A percentile compares a stretch with the other conserved stretches of the same genome.
phyloP scores from a whole-genome alignment of 2,329 filamentous ascomycete genomes.

The Xylaria sp. region DNA sequence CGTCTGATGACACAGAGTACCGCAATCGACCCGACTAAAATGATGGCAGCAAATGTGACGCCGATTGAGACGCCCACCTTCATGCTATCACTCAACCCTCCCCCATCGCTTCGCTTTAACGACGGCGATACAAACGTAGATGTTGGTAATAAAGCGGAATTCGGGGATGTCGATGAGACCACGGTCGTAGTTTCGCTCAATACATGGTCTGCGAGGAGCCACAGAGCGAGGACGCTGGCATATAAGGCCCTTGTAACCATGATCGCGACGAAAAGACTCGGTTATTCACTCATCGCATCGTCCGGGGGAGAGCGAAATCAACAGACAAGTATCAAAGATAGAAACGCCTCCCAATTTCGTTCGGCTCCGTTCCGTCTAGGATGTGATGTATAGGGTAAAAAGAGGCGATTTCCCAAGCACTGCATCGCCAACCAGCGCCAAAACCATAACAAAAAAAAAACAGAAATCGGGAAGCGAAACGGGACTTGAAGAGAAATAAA shows the following conservation, averaged over 20 bases:
- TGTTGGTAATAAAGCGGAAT: constrained; percentile 8
- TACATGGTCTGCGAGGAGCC: constrained; percentile 26
- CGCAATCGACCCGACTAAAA: constrained; percentile 25
- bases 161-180: not conserved
- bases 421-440: constrained; percentile 21
- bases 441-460: not conserved
- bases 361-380: constrained; percentile 14
- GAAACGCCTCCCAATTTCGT: not conserved
- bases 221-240: constrained; percentile 27
- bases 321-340: not conserved
- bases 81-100: constrained; percentile 17
- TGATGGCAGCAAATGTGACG: constrained; percentile 34
- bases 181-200: constrained; percentile 16
- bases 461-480: constrained; percentile 18
- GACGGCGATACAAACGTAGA: constrained; percentile 29
- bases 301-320: not conserved
- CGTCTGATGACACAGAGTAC: constrained; percentile 31
- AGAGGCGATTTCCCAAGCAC: constrained; percentile 5
- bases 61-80: constrained; percentile 34
- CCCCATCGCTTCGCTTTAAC: not conserved
- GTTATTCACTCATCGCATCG: constrained; percentile 32
- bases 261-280: constrained; percentile 27
- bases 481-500: constrained; percentile 4
- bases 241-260: constrained; percentile 27
- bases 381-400: constrained; percentile 12